Base-by-base conservation (phyloP, 805 yeast genomes). In the Spathaspora passalidarum region DNA sequence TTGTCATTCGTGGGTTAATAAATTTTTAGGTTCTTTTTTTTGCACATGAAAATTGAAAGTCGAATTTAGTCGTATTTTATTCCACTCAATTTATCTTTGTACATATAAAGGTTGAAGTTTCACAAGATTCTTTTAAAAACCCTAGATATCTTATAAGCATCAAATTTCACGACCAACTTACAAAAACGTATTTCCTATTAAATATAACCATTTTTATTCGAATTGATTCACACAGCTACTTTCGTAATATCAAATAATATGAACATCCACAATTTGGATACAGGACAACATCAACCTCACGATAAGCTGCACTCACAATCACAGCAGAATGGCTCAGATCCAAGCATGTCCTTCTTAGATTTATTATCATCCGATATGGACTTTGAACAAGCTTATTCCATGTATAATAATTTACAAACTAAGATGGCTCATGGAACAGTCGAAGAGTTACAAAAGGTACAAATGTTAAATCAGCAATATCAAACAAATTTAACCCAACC, bases 341-440 rank as follows among this genome's bases (percentile, higher is more conserved):
- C 32, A 34, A n/a, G 19, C 9, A 16, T 37, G 18, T 22, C 42
- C 6, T 41, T 46, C 21, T 35, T 49, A 22, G 69, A 67, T 43
- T 56, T 67, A 62, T 63, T 67, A 43, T 56, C 68, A 17, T 56
- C 60, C 44, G 75, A 70, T 57, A 71, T 71, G 75, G 70, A 71
- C 45, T 72, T 72, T 44, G 76, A 72, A 59, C 74, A 71, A 57
- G 75, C 75, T 10, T 72, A 69, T 50, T 51, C 60, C 26, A 64
- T 69, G 68, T 72, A 70, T 56, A 56, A 62, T 35, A 61, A 59
- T 36, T 53, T 70, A 41, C 75, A 71, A 52, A 72, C 68, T 41
- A 68, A 68, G 42, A 56, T 61, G 36, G 73, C 73, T 18, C 18
- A 60, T 18, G 51, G 51, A 26, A 66, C 65, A 17, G 58, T 71